Base-by-base conservation (phyloP, 805 yeast species). In the Hanseniaspora meyeri region DNA sequence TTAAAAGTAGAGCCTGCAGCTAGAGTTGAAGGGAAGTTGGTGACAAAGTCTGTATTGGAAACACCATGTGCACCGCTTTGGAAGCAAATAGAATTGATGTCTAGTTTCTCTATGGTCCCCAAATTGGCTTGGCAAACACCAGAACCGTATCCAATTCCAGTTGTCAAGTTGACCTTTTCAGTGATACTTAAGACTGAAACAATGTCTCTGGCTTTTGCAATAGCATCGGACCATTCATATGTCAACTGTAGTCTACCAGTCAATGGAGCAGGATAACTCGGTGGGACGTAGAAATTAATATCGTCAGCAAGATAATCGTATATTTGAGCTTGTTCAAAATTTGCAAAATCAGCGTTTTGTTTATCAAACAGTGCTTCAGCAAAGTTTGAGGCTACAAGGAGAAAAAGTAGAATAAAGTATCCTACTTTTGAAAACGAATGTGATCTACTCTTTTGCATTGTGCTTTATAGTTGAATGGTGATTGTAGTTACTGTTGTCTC, bases 41-140 rank as follows among this genome's bases (percentile, higher is more conserved):
- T 77, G 32, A 74, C 76, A 61, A 75, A 75, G 62, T 80, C 85
- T 7, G 84, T 75, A 55, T 72, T 73, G 57, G 83, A 68, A 19
- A 80, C 78, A 10, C 85, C 85, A 59, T 76, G 74, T 6, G 83
- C 83, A 4, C 83, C 83, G 67, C 81, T 84, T 61, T 80, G 84
- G 32, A 80, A 69, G 61, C 85, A 81, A 14, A 81, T 64, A 10
- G 77, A 72, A 3, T 80, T 78, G 53, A 79, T 76, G 8, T 77
- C 78, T 31, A 80, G 67, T 34, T 83, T 66, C 24, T 80, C 81
- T 47, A 80, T 75, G 7, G 77, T 69, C 0, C 84, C 84, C 0
- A 83, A 78, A 62, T 80, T 81, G 1, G 84, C 85, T 37, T 78
- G 72, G 63, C 83, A 78, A 1, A 81, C 81, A 6, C 83, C 83